These are phyloP conservation scores for Brettanomyces sp. DNA, from an alignment of 805 yeast genomes.

Conservation along the genomic window DNA sequence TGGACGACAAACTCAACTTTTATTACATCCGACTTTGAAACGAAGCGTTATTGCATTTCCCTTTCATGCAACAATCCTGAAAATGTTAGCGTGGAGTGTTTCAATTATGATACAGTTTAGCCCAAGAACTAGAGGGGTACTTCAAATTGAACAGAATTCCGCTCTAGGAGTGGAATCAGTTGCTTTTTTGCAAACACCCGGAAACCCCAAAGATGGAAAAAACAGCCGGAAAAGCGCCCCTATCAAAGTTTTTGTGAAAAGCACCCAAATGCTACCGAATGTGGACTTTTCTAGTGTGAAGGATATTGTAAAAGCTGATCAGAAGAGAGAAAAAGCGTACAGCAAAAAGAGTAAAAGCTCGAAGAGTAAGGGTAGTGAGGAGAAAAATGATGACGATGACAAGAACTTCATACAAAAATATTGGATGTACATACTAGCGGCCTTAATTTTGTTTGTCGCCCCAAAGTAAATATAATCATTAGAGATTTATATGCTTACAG, in stretches of 20 bases:
- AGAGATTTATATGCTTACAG: too few species aligned
- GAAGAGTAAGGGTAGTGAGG: constrained; percentile 3
- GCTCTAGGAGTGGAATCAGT: constrained; percentile 2
- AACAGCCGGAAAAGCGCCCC: not conserved
- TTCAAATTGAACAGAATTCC: too few species aligned
- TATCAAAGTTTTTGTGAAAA: constrained; percentile 4
- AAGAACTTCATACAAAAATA: constrained; percentile 48
- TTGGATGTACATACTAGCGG: constrained; percentile 54
- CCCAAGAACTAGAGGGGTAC: too few species aligned
- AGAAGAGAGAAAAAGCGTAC: not conserved
- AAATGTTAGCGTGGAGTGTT: constrained; percentile 8
- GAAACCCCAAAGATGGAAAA: not conserved
- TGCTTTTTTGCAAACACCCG: constrained; percentile 6
- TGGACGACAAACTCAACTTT: not conserved
- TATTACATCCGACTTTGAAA: not conserved
- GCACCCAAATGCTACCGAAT: constrained; percentile 3
- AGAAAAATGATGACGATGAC: constrained; percentile 8
- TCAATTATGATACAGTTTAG: constrained; percentile 15
- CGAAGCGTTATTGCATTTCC: constrained; percentile 14
- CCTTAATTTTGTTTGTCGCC: constrained; percentile 29
- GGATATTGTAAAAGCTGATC: not conserved
- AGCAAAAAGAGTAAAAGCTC: too few species aligned
- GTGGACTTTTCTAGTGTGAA: constrained; percentile 5
- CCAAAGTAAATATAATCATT: constrained; percentile 1
- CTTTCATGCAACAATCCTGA: constrained; percentile 2